Percentiles rank a stretch among this genome's conserved stretches.
These are phyloP conservation scores for Neurospora sp. DNA, from an alignment of 495 filamentous ascomycete species.

Conservation along the genomic window DNA sequence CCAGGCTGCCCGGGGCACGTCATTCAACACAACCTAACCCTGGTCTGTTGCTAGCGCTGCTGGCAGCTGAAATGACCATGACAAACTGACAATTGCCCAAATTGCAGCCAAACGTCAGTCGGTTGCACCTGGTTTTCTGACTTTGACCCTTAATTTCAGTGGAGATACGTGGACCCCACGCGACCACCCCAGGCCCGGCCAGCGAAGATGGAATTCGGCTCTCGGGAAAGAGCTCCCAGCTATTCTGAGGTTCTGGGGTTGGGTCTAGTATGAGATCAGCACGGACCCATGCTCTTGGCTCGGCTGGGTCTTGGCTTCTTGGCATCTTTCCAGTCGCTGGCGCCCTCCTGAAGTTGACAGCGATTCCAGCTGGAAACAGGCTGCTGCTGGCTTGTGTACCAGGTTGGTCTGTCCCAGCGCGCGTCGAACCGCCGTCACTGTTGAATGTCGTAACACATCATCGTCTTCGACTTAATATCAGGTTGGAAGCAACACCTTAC, in stretches of 20 bases:
- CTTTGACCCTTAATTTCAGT: not conserved
- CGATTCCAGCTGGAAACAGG: not conserved
- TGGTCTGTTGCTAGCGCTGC: not conserved
- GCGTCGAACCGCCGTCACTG: not conserved
- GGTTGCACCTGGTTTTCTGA: not conserved
- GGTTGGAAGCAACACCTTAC: not conserved
- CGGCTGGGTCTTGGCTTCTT: not conserved
- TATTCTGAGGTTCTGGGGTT: not conserved
- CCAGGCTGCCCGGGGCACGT: constrained; percentile 4
- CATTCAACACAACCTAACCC: constrained; percentile 2
- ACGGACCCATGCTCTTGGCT: not conserved
- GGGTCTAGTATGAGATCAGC: not conserved
- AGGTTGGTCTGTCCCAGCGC: not conserved
- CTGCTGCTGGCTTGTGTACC: not conserved
- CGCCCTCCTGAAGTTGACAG: not conserved
- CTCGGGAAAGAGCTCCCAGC: not conserved
- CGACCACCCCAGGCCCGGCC: not conserved
- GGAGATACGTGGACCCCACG: not conserved
- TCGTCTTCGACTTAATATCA: not conserved
- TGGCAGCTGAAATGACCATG: not conserved
- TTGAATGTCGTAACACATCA: not conserved
- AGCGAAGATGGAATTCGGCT: not conserved
- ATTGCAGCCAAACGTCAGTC: not conserved
- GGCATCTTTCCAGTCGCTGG: not conserved
- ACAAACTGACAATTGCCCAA: not conserved